Base-by-base conservation (phyloP, 2,329 filamentous ascomycete genomes). In the Acephala macrosclerotiorum region DNA sequence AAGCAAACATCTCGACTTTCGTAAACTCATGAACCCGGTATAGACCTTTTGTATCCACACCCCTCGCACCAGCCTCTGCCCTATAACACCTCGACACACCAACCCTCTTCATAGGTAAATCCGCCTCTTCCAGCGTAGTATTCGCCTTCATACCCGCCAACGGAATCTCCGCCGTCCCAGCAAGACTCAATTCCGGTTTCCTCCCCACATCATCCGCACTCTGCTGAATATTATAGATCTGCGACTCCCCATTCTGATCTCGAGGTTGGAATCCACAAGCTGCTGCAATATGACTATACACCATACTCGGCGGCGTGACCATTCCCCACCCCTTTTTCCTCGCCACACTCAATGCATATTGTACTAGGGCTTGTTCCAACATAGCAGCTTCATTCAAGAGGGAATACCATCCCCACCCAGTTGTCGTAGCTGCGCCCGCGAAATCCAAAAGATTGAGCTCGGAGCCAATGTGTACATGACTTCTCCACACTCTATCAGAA, bases 11-110 rank as follows among this genome's bases (percentile, higher is more conserved):
- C 79, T 99, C 96, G 0, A 99, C 95, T 78, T 99, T 99, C 33
- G 94, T 97, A 80, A 99, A 99, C 79, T 99, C 96, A 79, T 99
- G 96, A 3, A 99, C 96, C 33, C 96, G 91, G 80, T 98, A 99
- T 1, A 99, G 82, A 5, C 96, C 96, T 80, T 97, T 97, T 1
- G 94, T 97, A 72, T 96, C 93, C 26, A 91, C 89, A 35, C 96
- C 96, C 45, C 95, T 86, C 0, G 94, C 92, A 36, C 96, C 96
- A 0, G 96, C 96, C 80, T 99, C 96, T 53, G 96, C 96, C 60
- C 96, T 91, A 80, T 96, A 99, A 82, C 94, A 97, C n/a, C 96
- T 86, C 64, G 93, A 97, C 0, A 92, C 89, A 18, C 92, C 96
- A 2, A 96, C 93, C 20, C 90, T 84, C 77, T 93, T 95, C 45